These are phyloP conservation scores for Bruguiera hainesii DNA, from an alignment of 441 rosid species.

Conservation along the genomic window DNA sequence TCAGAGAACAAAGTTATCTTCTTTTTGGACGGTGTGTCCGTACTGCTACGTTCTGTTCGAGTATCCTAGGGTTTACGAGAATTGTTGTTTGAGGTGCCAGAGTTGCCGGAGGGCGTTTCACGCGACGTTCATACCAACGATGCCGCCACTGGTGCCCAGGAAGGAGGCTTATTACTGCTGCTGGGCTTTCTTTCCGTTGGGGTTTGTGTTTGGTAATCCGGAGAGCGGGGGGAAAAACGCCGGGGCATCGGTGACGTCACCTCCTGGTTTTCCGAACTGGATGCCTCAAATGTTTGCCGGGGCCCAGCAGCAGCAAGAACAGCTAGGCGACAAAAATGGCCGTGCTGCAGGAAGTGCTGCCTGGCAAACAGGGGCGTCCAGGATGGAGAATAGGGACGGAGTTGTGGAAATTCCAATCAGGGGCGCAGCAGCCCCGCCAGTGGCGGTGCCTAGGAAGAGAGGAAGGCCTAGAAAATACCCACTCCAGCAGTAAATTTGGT, in stretches of 20 bases:
- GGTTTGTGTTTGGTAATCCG: constrained; percentile 27
- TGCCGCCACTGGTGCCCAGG: constrained; percentile 81
- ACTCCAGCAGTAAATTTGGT: constrained; percentile 1
- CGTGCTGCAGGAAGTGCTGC: background rate
- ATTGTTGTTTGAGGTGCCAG: constrained; percentile 70
- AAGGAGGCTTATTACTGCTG: constrained; percentile 83
- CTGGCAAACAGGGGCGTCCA: constrained; percentile 13
- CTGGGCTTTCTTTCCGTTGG: constrained; percentile 89
- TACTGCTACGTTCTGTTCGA: constrained; percentile 80
- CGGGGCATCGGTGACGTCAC: background rate
- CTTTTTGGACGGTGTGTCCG: constrained; percentile 98
- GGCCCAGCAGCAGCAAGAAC: constrained; percentile 8
- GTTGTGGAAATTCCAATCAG: constrained; percentile 18
- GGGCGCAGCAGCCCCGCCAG: constrained; percentile 19
- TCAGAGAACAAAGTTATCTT: constrained; percentile 35
- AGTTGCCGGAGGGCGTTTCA: constrained; percentile 73
- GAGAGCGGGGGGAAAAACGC: constrained; percentile 19
- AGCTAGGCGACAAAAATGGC: constrained; percentile 11
- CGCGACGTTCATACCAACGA: constrained; percentile 45
- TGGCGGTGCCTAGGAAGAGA: constrained; percentile 46
- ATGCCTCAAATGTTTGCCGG: constrained; percentile 15
- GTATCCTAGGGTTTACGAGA: constrained; percentile 79
- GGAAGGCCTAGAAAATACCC: constrained; percentile 79
- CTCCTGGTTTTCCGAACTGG: constrained; percentile 21
- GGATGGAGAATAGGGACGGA: constrained; percentile 16